Evolutionary conservation across 768 basidiomycete species (phyloP).

Genomic region (Leccinum incarnatum): DNA sequence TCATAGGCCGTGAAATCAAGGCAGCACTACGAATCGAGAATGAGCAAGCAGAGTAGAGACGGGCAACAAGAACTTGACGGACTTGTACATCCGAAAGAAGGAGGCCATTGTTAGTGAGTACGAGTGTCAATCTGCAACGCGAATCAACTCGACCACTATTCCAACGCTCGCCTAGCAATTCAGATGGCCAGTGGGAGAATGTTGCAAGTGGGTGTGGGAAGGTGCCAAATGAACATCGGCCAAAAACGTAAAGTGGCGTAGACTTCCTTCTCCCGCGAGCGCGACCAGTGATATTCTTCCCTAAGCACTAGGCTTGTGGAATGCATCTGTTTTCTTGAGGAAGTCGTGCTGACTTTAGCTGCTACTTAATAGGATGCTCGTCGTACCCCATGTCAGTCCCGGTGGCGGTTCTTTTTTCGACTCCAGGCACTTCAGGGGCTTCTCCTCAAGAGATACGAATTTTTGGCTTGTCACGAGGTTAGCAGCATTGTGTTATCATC

Average conservation of each 20-base stretch:
- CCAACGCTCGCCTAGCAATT: neutral
- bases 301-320: neutral
- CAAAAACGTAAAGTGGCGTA: no score
- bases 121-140: neutral
- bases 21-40: conserved; percentile 41
- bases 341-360: neutral
- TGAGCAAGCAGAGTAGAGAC: conserved; percentile 4
- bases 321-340: neutral
- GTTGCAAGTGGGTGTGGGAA: neutral
- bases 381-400: neutral
- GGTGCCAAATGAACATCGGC: neutral
- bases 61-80: conserved; percentile 7
- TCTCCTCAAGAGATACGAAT: neutral
- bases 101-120: conserved; percentile 37
- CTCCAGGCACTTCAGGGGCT: neutral
- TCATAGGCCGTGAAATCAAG: conserved; percentile 59
- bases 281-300: neutral
- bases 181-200: neutral
- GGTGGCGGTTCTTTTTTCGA: neutral
- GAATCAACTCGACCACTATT: neutral
- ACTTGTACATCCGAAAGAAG: conserved; percentile 45
- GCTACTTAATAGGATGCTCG: neutral
- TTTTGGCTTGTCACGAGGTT: neutral
- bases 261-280: no score
- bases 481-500: neutral